Percentiles rank a stretch among this genome's conserved stretches.
Evolutionary conservation across 345 rosid species (phyloP).

Genomic region (Dipteronia sinensis): DNA sequence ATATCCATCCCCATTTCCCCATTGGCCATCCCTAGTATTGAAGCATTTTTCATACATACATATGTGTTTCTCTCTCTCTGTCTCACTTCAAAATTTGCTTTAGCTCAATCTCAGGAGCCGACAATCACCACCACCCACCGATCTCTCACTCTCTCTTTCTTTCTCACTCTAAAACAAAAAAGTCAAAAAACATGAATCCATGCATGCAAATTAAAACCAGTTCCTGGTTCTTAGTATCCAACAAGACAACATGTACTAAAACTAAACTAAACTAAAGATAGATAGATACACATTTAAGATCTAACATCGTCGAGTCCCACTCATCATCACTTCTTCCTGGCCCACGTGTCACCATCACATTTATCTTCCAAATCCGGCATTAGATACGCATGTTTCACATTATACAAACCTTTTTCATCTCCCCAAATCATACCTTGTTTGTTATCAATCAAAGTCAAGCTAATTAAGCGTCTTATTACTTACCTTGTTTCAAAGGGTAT

Average conservation of each 20-base stretch:
- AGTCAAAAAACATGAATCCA: constrained; percentile 42
- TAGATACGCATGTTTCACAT: constrained; percentile 53
- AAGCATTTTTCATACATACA: no score
- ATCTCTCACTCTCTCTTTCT: neutral
- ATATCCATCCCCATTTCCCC: no score
- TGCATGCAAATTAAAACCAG: constrained; percentile 28
- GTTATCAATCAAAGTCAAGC: neutral
- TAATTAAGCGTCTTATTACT: neutral
- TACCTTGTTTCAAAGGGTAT: constrained; percentile 19
- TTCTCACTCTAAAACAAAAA: constrained; percentile 5
- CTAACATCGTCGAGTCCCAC: constrained; percentile 33
- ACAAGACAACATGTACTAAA: constrained; percentile 15
- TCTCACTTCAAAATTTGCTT: neutral
- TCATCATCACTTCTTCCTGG: constrained; percentile 26
- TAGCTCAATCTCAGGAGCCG: constrained; percentile 36
- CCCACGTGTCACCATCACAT: constrained; percentile 53
- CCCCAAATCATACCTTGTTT: no score
- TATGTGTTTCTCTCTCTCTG: neutral
- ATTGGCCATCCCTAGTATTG: no score
- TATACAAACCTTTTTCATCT: neutral
- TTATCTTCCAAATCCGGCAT: constrained; percentile 42
- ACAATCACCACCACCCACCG: constrained; percentile 30
- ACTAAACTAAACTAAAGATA: constrained; percentile 2
- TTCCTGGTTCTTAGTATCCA: constrained; percentile 2
- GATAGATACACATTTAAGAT: constrained; percentile 19